These are phyloP conservation scores for Aspergillus heteromorphus DNA, from an alignment of 495 filamentous ascomycete genomes.

Conservation along the genomic window DNA sequence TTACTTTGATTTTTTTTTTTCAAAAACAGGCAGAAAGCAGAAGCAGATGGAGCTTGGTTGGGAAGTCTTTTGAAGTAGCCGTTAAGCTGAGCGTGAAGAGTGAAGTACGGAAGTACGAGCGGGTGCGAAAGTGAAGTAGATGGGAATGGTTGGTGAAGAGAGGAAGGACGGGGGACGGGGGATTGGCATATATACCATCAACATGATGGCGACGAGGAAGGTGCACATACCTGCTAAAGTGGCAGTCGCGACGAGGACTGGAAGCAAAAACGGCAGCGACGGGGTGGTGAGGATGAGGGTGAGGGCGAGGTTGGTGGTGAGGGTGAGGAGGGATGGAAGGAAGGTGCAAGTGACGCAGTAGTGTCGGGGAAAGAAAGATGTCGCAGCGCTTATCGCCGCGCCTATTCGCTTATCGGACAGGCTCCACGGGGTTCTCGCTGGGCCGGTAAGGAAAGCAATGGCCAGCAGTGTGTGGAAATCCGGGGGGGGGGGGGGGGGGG, in stretches of 20 bases:
- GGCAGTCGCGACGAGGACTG: conserved; percentile 6
- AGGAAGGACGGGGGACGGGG: neutral
- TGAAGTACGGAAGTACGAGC: too few species aligned
- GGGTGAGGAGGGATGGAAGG: neutral
- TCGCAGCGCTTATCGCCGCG: neutral
- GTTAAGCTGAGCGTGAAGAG: too few species aligned
- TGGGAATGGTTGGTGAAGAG: neutral
- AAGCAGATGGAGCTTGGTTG: neutral
- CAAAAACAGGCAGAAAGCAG: neutral
- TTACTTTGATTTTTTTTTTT: neutral
- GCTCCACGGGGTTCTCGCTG: neutral
- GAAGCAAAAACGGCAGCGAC: neutral
- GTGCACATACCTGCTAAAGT: conserved; percentile 8
- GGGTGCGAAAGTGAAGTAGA: neutral
- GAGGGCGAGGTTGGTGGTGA: neutral
- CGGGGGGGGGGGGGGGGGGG: neutral
- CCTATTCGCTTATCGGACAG: neutral
- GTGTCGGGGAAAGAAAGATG: neutral
- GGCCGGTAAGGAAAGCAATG: conserved; percentile 1
- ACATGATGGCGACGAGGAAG: conserved; percentile 3
- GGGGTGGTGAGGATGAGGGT: neutral
- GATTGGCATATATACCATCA: neutral
- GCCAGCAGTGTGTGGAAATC: neutral
- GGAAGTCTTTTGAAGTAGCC: too few species aligned
- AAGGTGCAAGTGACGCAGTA: neutral